These are phyloP conservation scores for Phytophthora multivora DNA, from an alignment of 352 stramenopile genomes.

Conservation along the genomic window DNA sequence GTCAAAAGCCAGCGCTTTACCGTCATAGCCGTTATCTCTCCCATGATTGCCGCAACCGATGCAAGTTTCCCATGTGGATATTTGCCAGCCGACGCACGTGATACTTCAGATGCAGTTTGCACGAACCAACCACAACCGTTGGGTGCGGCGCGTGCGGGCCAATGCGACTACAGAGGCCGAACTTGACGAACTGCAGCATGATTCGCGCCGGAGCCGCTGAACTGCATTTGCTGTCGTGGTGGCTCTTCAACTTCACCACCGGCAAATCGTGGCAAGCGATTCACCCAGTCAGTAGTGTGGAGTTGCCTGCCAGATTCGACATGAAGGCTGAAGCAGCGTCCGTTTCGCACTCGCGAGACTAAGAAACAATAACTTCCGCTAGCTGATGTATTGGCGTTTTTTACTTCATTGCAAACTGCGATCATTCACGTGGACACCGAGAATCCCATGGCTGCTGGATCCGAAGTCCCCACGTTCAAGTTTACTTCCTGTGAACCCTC, in stretches of 20 bases:
- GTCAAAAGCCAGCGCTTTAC: slow-evolving; percentile 5
- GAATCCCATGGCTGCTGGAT: background rate
- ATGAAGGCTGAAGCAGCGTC: background rate
- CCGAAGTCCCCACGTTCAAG: background rate
- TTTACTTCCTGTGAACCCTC: slow-evolving; percentile 1
- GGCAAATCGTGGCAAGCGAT: slow-evolving; percentile 1
- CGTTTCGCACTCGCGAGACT: slow-evolving; percentile 9
- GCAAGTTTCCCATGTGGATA: background rate
- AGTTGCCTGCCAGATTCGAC: too few relatives aligned
- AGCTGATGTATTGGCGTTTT: too few relatives aligned
- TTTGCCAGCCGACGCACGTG: background rate
- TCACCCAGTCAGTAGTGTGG: background rate
- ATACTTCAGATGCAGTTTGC: slow-evolving; percentile 2
- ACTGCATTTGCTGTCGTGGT: background rate
- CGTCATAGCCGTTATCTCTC: slow-evolving; percentile 2
- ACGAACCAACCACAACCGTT: slow-evolving; percentile 3
- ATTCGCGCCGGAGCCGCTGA: slow-evolving; percentile 11
- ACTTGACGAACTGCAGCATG: background rate
- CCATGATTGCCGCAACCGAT: background rate
- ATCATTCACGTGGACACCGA: too few relatives aligned
- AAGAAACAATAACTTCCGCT: slow-evolving; percentile 2
- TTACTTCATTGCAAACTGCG: too few relatives aligned
- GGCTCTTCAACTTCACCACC: slow-evolving; percentile 1
- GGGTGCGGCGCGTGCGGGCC: slow-evolving; percentile 3
- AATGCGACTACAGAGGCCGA: too few relatives aligned